Base-by-base conservation (phyloP, 129 eudicot species). In the Dittrichia graveolens region DNA sequence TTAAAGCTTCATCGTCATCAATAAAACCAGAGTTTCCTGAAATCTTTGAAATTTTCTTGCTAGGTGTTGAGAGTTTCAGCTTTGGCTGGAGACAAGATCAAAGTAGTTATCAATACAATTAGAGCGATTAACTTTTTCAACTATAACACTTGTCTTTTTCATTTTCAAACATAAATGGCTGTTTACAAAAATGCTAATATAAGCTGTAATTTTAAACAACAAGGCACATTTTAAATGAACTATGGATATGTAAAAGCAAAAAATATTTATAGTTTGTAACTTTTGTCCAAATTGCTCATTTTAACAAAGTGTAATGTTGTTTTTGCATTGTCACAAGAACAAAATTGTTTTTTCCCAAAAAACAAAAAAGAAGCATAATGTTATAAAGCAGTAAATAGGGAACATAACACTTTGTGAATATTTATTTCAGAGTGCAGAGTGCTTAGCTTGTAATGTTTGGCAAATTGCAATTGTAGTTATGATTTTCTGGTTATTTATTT, bases 1-100 rank as follows among this genome's bases (percentile, higher is more conserved):
- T 83, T 67, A 95, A 57, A 41, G 89, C 90, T n/a, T 83, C 96
- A 78, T 89, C 95, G 49, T 90, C 97, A 54, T 75, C 91, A 43
- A 85, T 78, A 82, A 71, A 75, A 58, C 76, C 84, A 42, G 80
- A 50, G 61, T 60, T 59, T 35, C 61, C 73, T 8, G 70, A 61
- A 75, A 53, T 75, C 31, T 77, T 87, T 55, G 82, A 54, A 14
- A 16, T 72, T 76, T 80, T 84, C 81, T 80, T 91, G 71, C 73
- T 83, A 75, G 90, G 85, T 19, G 84, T 81, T 65, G 82, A 39
- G 6, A 31, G 76, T 61, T 67, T 81, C 40, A 49, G 80, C 86
- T 82, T 85, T 75, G 69, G 46, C 95, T 83, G 81, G 46, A 78
- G 44, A 83, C 34, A 59, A 57, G 58, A 61, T 61, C 59, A 81